A percentile compares a stretch with the other conserved stretches of the same genome.
phyloP scores from a whole-genome alignment of 495 filamentous ascomycete species.

The Xylaria bambusicola region DNA sequence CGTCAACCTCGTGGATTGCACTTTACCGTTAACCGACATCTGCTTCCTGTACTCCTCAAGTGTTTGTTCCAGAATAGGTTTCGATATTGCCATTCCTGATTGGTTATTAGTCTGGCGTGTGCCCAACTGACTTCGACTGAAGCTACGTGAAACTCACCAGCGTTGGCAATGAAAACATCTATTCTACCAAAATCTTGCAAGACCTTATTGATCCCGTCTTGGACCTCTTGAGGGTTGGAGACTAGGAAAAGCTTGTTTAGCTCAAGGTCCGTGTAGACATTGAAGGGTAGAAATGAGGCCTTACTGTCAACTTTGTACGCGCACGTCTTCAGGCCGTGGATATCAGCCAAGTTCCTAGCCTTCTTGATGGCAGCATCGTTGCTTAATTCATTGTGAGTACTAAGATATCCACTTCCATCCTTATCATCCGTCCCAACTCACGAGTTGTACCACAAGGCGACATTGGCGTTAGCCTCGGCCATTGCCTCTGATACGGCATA shows the following conservation, averaged over 20 bases:
- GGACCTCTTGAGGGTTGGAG: conserved; percentile 51
- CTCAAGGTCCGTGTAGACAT: background rate
- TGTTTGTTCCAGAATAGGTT: conserved; percentile 49
- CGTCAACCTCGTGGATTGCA: background rate
- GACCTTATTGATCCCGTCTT: conserved; percentile 45
- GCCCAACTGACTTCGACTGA: background rate
- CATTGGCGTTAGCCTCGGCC: conserved; percentile 38
- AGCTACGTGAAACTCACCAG: conserved; percentile 27
- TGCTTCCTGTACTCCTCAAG: conserved; percentile 50
- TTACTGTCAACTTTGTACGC: conserved; percentile 61
- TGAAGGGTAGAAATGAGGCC: conserved; percentile 16
- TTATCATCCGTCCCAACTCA: conserved; percentile 32
- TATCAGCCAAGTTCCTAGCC: conserved; percentile 50
- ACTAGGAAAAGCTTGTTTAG: conserved; percentile 36
- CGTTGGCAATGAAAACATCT: conserved; percentile 38
- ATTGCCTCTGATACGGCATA: conserved; percentile 32
- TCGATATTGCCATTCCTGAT: conserved; percentile 53
- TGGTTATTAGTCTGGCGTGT: background rate
- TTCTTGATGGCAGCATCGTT: conserved; percentile 50
- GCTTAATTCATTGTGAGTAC: conserved; percentile 38
- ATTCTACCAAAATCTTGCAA: conserved; percentile 49
- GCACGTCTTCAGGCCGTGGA: conserved; percentile 54
- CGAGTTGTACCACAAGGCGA: conserved; percentile 48
- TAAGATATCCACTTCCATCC: conserved; percentile 26
- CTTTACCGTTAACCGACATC: conserved; percentile 42